Evolutionary conservation across 139 green algal species (phyloP), one percentile per base, ranked within the genome.

Genomic region (Nannochloris sp.): DNA sequence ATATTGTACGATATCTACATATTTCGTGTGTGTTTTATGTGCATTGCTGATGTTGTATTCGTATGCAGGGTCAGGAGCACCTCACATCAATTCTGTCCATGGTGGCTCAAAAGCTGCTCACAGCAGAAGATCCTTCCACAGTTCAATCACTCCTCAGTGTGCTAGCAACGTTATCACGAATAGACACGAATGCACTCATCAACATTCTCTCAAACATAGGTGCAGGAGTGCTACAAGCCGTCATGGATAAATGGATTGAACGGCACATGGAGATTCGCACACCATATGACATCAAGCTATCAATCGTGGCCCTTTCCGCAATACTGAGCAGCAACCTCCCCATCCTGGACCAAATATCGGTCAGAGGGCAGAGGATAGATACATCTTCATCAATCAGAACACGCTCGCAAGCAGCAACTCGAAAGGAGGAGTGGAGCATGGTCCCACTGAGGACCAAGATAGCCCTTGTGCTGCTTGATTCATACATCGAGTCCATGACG

Each of bases 251-350:
- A 49, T 84, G 83, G 76, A 71, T 67, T 43, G 72, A 88, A 62
- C 67, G 79, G 5, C 72, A 81, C 16, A 67, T 77, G 3, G 82
- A 88, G 65, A 67, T 89, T 11, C 46, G 68, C 13, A 77, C 70
- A 1, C 36, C 40, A n/a, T 84, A 84, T 51, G 59, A 82, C 30
- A 89, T 87, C 56, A 83, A 83, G 45, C 70, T 86, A 26, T 74
- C 69, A 33, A 74, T 69, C 13, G 72, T 77, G 0, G 84, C 84
- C 5, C 67, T 91, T 6, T 71, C 71, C 13, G 10, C 14, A 12
- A 56, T 68, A 17, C 58, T 91, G 49, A 66, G 86, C 26, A 53
- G 69, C 14, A 60, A 46, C 2, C 49, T 49, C 0, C 64, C 84
- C 44, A 69, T 72, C 0, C 60, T 71, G 2, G 61, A 66, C 20